Evolutionary conservation across 257 asterid genomes (phyloP), one percentile per base, ranked within the genome.

Genomic region (Ocimum tenuiflorum): DNA sequence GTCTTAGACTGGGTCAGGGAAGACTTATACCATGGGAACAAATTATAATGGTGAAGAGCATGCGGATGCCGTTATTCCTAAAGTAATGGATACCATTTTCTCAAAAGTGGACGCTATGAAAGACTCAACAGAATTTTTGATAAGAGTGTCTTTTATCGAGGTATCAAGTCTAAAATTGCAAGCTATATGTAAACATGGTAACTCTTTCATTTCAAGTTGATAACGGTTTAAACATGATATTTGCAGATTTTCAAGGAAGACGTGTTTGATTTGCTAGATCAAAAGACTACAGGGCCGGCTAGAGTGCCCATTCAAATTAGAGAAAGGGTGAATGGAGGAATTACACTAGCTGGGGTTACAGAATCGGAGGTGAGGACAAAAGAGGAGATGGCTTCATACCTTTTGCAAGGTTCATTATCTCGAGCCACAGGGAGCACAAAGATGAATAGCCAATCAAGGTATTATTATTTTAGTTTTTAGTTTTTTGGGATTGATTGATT

Each of bases 351-450:
- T 60, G 99, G 99, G 33, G 99, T 94, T 15, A 94, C 94, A 10
- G 99, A 94, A 78, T 89, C 92, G 51, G 99, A 90, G 65, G 99
- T 88, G 33, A 76, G 86, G 76, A 81, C 92, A 36, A 94, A 86
- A 62, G 95, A 88, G 68, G 99, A 94, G 78, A 94, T 94, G 97
- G 87, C 95, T 38, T 86, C 92, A 38, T 82, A 71, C 68, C 87
- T 94, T 17, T 60, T 94, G 54, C 85, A 80, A 58, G 99, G 99
- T 47, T 91, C 99, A 0, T 76, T 94, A 54, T 54, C 86, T 51
- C 99, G 99, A 52, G 99, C 99, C 36, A 94, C 99, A 8, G 99
- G 83, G 55, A 94, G 99, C 86, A 94, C 99, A 22, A 94, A 94
- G 57, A 94, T 94, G 99, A 94, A 94, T 56, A 84, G 92, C 50